These are phyloP conservation scores for Leucocoprinus birnbaumii DNA, from an alignment of 768 basidiomycete species.

Conservation along the genomic window DNA sequence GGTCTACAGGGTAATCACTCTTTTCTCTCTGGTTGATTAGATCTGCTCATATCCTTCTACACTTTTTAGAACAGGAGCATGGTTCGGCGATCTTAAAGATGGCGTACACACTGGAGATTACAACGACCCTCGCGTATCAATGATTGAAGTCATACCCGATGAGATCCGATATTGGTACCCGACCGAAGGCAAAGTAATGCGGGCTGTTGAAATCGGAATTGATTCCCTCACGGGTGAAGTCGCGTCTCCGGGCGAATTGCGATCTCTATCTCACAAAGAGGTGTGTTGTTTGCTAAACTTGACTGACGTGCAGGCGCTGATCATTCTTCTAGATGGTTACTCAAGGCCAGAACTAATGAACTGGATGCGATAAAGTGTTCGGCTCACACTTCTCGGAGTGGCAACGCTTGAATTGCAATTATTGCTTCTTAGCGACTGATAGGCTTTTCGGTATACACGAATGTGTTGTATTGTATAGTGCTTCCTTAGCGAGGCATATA, in stretches of 20 bases:
- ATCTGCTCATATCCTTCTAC: background rate
- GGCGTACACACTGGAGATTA: slow-evolving; percentile 81
- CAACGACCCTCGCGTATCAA: slow-evolving; percentile 73
- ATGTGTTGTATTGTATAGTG: too few relatives aligned
- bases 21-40: background rate
- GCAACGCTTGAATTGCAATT: too few relatives aligned
- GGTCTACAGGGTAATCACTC: slow-evolving; percentile 43
- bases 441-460: too few relatives aligned
- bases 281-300: slow-evolving; percentile 32
- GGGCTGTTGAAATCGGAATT: slow-evolving; percentile 57
- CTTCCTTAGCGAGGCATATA: too few relatives aligned
- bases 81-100: slow-evolving; percentile 87
- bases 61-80: slow-evolving; percentile 53
- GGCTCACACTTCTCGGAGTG: too few relatives aligned
- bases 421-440: too few relatives aligned
- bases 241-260: slow-evolving; percentile 71
- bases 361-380: too few relatives aligned
- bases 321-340: background rate
- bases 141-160: slow-evolving; percentile 76
- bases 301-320: too few relatives aligned
- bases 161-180: slow-evolving; percentile 84
- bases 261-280: slow-evolving; percentile 72
- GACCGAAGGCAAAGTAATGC: slow-evolving; percentile 54
- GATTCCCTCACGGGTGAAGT: slow-evolving; percentile 59
- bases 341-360: background rate